Evolutionary conservation across 352 stramenopile species (phyloP).

Genomic region (Elongisporangium senticosum): DNA sequence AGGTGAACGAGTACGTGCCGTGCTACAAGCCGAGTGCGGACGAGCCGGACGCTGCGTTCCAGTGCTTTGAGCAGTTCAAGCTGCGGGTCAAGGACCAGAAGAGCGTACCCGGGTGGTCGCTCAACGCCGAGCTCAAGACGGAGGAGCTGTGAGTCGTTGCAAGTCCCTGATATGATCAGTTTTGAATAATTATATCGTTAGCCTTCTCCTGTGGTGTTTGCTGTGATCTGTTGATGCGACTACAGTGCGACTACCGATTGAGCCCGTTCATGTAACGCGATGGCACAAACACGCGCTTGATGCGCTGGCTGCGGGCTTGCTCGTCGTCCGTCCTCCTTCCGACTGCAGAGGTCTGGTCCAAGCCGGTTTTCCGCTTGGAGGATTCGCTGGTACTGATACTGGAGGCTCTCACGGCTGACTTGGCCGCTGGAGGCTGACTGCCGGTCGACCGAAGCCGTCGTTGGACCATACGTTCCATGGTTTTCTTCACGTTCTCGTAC

Average conservation of each 20-base stretch:
- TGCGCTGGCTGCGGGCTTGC: slow-evolving; percentile 13
- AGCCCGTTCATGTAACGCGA: slow-evolving; percentile 39
- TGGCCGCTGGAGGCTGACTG: slow-evolving; percentile 1
- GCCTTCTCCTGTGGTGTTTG: background rate
- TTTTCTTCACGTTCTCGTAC: slow-evolving; percentile 51
- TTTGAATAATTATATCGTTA: slow-evolving; percentile 1
- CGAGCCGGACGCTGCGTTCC: slow-evolving; percentile 31
- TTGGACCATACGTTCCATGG: slow-evolving; percentile 57
- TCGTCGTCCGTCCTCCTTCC: slow-evolving; percentile 13
- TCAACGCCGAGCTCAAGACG: slow-evolving; percentile 29
- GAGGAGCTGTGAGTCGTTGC: slow-evolving; percentile 28
- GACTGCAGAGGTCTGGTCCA: slow-evolving; percentile 11
- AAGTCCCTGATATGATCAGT: background rate
- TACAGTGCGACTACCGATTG: slow-evolving; percentile 15
- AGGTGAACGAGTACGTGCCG: slow-evolving; percentile 73
- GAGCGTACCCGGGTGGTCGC: slow-evolving; percentile 76
- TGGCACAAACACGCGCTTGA: slow-evolving; percentile 38
- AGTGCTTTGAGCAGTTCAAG: slow-evolving; percentile 68
- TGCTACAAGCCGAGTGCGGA: slow-evolving; percentile 45
- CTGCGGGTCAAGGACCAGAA: slow-evolving; percentile 82
- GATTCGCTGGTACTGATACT: slow-evolving; percentile 11
- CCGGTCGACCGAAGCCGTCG: slow-evolving; percentile 7
- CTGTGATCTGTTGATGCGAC: background rate
- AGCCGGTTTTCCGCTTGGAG: slow-evolving; percentile 9
- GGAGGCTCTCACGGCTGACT: slow-evolving; percentile 4